Evolutionary conservation across 2,329 filamentous ascomycete genomes (phyloP).

Genomic region (Claviceps digitariae): DNA sequence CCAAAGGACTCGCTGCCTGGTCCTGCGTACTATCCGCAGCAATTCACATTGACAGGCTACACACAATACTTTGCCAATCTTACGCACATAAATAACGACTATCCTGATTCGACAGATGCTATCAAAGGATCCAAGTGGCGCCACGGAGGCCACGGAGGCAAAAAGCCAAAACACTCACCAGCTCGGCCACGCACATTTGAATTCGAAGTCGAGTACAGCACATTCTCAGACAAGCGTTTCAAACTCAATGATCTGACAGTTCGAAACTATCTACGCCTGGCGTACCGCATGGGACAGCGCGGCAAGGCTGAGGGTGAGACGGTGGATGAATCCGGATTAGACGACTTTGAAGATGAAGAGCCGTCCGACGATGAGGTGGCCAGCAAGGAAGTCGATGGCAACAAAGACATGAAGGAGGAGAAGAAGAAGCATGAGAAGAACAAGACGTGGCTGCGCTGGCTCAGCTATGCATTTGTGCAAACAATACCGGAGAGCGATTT

Average conservation of each 20-base stretch:
- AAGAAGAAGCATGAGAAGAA: conserved; percentile 43
- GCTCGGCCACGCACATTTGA: conserved; percentile 51
- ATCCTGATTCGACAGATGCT: conserved; percentile 14
- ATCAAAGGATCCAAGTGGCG: conserved; percentile 39
- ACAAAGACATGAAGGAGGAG: conserved; percentile 32
- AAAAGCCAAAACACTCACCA: conserved; percentile 34
- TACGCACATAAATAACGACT: conserved; percentile 71
- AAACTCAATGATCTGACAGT: conserved; percentile 74
- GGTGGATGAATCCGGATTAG: conserved; percentile 14
- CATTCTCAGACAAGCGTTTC: conserved; percentile 62
- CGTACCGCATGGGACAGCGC: conserved; percentile 54
- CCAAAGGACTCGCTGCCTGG: conserved; percentile 62
- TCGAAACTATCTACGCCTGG: conserved; percentile 64
- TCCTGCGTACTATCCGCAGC: conserved; percentile 78
- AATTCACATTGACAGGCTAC: conserved; percentile 65
- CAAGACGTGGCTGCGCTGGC: conserved; percentile 65
- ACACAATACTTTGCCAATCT: conserved; percentile 91
- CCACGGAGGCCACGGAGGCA: conserved; percentile 47
- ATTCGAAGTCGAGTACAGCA: conserved; percentile 79
- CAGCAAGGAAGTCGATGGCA: conserved; percentile 18
- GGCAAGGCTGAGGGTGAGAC: conserved; percentile 6
- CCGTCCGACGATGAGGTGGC: conserved; percentile 12
- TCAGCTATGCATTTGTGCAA: conserved; percentile 66
- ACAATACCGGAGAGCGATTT: conserved; percentile 56
- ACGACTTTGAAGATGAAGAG: conserved; percentile 15